A percentile compares a stretch with the other conserved stretches of the same genome.
phyloP scores from a whole-genome alignment of 768 basidiomycete species.

The Peribolospora baueri region DNA sequence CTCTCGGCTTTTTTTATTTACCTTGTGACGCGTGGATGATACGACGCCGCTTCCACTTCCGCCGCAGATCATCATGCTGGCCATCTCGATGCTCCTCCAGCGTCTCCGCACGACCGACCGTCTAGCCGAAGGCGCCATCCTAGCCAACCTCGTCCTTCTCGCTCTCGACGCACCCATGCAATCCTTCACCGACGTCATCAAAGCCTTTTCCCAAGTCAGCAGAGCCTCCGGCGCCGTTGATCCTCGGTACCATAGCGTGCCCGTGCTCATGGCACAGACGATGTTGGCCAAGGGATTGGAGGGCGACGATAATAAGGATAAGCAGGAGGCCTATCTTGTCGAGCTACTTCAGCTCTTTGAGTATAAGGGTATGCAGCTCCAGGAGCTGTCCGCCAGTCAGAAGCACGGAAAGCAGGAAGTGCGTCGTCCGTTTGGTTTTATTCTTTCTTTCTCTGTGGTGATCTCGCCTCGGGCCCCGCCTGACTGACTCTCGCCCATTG shows the following conservation, averaged over 20 bases:
- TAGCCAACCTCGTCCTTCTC: slow-evolving; percentile 72
- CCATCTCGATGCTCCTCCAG: slow-evolving; percentile 7
- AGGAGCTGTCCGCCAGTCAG: not conserved
- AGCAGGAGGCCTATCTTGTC: slow-evolving; percentile 53
- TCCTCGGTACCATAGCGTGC: not conserved
- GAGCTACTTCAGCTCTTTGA: slow-evolving; percentile 66
- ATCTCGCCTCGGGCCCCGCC: not conserved
- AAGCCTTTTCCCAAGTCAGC: slow-evolving; percentile 60
- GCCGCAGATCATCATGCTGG: not conserved
- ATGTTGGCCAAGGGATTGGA: slow-evolving; percentile 35
- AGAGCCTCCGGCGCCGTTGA: slow-evolving; percentile 17
- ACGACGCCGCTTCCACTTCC: too few relatives aligned
- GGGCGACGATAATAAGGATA: slow-evolving; percentile 48
- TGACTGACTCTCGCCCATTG: not conserved
- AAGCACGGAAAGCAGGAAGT: not conserved
- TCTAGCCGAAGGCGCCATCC: slow-evolving; percentile 69
- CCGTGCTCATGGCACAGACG: slow-evolving; percentile 62
- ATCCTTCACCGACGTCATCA: slow-evolving; percentile 60
- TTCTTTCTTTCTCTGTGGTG: not conserved
- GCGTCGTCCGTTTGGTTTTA: not conserved
- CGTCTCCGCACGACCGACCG: slow-evolving; percentile 20
- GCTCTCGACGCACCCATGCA: slow-evolving; percentile 52
- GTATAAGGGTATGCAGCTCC: slow-evolving; percentile 50
- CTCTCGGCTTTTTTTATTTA: too few relatives aligned
- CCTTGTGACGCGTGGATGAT: too few relatives aligned